Conservation (phyloP, 495 filamentous ascomycete species). For the Lasiosphaeria miniovina region DNA sequence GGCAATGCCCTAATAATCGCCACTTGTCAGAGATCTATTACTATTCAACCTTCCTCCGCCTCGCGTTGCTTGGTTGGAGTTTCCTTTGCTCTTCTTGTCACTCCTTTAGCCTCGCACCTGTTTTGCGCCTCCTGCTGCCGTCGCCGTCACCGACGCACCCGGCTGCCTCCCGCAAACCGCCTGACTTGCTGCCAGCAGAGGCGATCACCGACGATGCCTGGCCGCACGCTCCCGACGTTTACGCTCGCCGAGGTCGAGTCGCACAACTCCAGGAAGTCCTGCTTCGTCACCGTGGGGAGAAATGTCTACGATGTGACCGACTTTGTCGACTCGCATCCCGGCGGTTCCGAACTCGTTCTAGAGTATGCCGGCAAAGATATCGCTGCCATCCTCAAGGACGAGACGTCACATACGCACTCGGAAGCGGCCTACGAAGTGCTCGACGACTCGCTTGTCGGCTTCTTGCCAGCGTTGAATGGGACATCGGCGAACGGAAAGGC, state of each 20-base stretch:
- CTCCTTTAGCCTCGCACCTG: not conserved
- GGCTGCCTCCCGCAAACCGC: not conserved
- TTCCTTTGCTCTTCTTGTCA: not conserved
- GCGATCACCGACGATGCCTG: constrained; percentile 33
- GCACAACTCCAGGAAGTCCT: constrained; percentile 77
- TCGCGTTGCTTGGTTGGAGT: not conserved
- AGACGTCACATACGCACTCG: constrained; percentile 76
- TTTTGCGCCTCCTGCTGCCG: not conserved
- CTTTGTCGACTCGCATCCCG: constrained; percentile 86
- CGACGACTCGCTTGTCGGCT: constrained; percentile 73
- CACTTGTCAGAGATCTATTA: not conserved
- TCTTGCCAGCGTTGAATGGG: constrained; percentile 56
- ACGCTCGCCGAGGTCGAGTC: constrained; percentile 71
- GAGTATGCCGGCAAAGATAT: constrained; percentile 91
- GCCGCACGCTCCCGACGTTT: constrained; percentile 72
- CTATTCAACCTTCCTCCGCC: not conserved
- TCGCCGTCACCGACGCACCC: not conserved
- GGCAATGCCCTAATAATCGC: not conserved
- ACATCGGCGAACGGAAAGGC: constrained; percentile 26
- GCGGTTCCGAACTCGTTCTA: constrained; percentile 82
- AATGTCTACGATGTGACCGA: constrained; percentile 94
- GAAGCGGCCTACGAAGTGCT: constrained; percentile 93
- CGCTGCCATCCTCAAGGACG: constrained; percentile 76
- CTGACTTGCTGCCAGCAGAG: not conserved
- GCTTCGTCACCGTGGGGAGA: constrained; percentile 85